These are phyloP conservation scores for Microcera coccophila DNA, from an alignment of 2,329 filamentous ascomycete genomes.

Conservation along the genomic window DNA sequence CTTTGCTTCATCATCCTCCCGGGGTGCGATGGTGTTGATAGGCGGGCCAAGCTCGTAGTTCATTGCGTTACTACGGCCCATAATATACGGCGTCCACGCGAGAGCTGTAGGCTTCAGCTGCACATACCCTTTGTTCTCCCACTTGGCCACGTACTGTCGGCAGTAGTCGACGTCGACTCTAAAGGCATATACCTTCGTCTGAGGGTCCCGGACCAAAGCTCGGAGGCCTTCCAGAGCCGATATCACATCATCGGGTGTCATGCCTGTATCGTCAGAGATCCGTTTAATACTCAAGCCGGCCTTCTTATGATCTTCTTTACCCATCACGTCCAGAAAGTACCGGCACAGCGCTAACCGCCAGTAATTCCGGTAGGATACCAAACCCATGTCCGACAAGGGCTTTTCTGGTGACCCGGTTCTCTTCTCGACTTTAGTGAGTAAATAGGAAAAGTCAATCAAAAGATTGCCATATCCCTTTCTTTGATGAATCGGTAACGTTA, in stretches of 20 bases:
- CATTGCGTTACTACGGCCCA: constrained; percentile 79
- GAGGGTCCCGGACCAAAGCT: constrained; percentile 82
- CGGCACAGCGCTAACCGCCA: constrained; percentile 88
- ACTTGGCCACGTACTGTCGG: constrained; percentile 80
- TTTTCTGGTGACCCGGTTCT: constrained; percentile 97
- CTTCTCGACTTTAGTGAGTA: constrained; percentile 85
- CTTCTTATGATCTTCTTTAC: constrained; percentile 30
- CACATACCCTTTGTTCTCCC: constrained; percentile 84
- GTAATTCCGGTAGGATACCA: constrained; percentile 96
- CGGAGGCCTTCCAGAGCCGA: constrained; percentile 87
- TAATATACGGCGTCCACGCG: constrained; percentile 95
- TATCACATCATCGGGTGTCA: constrained; percentile 95
- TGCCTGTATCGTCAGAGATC: constrained; percentile 85
- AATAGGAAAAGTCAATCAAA: constrained; percentile 96
- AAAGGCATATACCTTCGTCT: constrained; percentile 84
- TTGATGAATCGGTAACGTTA: constrained; percentile 94
- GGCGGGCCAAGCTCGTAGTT: constrained; percentile 79
- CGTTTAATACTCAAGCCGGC: constrained; percentile 57
- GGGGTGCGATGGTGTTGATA: constrained; percentile 80
- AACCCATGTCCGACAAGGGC: constrained; percentile 92
- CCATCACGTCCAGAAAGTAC: constrained; percentile 60
- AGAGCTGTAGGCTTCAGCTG: constrained; percentile 75
- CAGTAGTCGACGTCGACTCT: constrained; percentile 84
- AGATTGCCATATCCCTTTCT: constrained; percentile 95
- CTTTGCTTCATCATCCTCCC: constrained; percentile 65